A percentile compares a stretch with the other conserved stretches of the same genome.
Evolutionary conservation across 495 filamentous ascomycete genomes (phyloP).

Genomic region (Daldinia bambusicola): DNA sequence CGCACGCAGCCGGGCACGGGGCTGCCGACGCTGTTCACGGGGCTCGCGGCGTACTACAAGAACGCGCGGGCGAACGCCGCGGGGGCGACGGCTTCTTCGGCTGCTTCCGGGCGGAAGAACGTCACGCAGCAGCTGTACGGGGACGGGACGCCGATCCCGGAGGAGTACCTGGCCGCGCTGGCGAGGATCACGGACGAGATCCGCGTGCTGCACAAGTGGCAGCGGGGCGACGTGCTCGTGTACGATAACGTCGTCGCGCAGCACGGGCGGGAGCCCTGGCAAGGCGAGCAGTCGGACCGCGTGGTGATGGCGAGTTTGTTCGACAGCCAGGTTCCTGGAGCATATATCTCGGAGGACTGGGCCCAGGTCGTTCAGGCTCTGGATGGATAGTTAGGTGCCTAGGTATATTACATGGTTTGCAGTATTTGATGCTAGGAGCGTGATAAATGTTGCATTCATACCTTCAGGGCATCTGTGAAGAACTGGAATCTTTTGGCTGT

Average conservation of each 20-base stretch:
- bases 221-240: slow-evolving; percentile 54
- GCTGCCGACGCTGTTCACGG: slow-evolving; percentile 64
- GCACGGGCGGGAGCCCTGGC: slow-evolving; percentile 60
- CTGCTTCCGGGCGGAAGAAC: slow-evolving; percentile 37
- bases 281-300: slow-evolving; percentile 57
- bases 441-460: no score
- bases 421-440: neutral
- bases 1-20: slow-evolving; percentile 61
- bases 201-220: slow-evolving; percentile 58
- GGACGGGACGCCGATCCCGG: slow-evolving; percentile 63
- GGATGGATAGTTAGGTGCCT: slow-evolving; percentile 17
- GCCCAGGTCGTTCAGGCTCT: slow-evolving; percentile 58
- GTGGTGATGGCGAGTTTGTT: slow-evolving; percentile 60
- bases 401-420: neutral
- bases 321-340: slow-evolving; percentile 54
- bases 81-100: slow-evolving; percentile 18
- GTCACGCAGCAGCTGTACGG: slow-evolving; percentile 54
- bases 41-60: slow-evolving; percentile 59
- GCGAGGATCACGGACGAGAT: slow-evolving; percentile 62
- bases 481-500: no score
- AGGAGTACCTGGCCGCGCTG: slow-evolving; percentile 58
- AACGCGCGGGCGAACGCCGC: slow-evolving; percentile 32
- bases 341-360: slow-evolving; percentile 58
- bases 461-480: no score
- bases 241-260: slow-evolving; percentile 62